Conservation (phyloP, 345 rosid genomes). For the Acer saccharum region DNA sequence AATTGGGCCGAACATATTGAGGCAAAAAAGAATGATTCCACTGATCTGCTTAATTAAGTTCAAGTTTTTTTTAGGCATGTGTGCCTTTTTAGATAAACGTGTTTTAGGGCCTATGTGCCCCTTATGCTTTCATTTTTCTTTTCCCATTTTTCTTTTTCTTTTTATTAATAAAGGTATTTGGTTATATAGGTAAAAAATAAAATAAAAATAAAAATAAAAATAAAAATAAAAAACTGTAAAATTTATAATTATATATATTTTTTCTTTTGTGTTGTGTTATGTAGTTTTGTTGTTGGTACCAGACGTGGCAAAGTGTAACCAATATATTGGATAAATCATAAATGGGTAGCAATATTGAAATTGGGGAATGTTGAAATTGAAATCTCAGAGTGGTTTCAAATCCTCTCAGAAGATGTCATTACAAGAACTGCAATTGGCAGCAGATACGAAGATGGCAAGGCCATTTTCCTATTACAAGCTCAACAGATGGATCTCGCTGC, state of each 20-base stretch:
- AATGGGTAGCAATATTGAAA: constrained; percentile 45
- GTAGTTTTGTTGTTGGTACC: constrained; percentile 47
- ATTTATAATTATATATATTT: not conserved
- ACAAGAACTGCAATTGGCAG: constrained; percentile 78
- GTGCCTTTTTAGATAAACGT: too few species aligned
- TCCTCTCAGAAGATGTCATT: constrained; percentile 72
- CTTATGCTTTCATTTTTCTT: too few species aligned
- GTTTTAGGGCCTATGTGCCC: too few species aligned
- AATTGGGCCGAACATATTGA: too few species aligned
- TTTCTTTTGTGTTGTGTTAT: not conserved
- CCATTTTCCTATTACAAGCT: constrained; percentile 62
- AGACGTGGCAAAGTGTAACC: constrained; percentile 58
- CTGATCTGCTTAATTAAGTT: too few species aligned
- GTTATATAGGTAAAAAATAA: too few species aligned
- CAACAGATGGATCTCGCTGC: constrained; percentile 71
- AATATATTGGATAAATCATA: constrained; percentile 40
- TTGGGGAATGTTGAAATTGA: constrained; percentile 54
- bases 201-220: too few species aligned
- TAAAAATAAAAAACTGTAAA: not conserved
- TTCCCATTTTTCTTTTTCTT: too few species aligned
- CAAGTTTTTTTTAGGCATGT: too few species aligned
- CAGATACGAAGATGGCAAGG: constrained; percentile 68
- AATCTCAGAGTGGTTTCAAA: constrained; percentile 62
- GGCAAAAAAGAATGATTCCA: too few species aligned
- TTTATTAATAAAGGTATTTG: too few species aligned